Conservation (phyloP, 805 yeast genomes). For the Candida montana region DNA sequence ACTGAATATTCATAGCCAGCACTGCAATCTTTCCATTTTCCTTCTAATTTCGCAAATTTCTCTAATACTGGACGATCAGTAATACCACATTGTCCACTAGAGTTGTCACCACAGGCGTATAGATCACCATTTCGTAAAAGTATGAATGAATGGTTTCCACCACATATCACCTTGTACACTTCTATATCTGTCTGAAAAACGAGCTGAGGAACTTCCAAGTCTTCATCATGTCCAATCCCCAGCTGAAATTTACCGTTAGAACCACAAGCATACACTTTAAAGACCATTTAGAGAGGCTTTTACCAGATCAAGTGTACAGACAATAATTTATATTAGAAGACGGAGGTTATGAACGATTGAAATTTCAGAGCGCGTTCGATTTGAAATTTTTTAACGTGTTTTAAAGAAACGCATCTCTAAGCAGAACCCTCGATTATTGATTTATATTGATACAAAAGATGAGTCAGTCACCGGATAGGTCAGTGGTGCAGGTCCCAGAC, state of each 20-base stretch:
- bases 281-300: slow-evolving; percentile 12
- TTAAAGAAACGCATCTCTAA: too few species aligned
- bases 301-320: too few species aligned
- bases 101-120: slow-evolving; percentile 56
- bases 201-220: slow-evolving; percentile 29
- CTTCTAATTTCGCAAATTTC: slow-evolving; percentile 22
- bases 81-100: slow-evolving; percentile 50
- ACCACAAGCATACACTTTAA: slow-evolving; percentile 55
- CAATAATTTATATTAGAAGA: too few species aligned
- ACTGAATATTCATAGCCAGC: slow-evolving; percentile 83
- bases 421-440: too few species aligned
- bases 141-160: slow-evolving; percentile 82
- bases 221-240: slow-evolving; percentile 54
- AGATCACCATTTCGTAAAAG: slow-evolving; percentile 48
- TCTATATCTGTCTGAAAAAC: slow-evolving; percentile 9
- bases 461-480: slow-evolving; percentile 7
- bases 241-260: slow-evolving; percentile 81
- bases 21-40: slow-evolving; percentile 40
- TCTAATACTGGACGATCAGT: neutral
- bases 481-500: slow-evolving; percentile 44
- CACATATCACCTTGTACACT: slow-evolving; percentile 55
- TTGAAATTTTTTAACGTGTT: neutral
- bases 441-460: neutral
- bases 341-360: slow-evolving; percentile 1
- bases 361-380: too few species aligned